A percentile compares a stretch with the other conserved stretches of the same genome.
phyloP scores from a whole-genome alignment of 371 early-diverging fungal species.

The Rhizopus arrhizus region DNA sequence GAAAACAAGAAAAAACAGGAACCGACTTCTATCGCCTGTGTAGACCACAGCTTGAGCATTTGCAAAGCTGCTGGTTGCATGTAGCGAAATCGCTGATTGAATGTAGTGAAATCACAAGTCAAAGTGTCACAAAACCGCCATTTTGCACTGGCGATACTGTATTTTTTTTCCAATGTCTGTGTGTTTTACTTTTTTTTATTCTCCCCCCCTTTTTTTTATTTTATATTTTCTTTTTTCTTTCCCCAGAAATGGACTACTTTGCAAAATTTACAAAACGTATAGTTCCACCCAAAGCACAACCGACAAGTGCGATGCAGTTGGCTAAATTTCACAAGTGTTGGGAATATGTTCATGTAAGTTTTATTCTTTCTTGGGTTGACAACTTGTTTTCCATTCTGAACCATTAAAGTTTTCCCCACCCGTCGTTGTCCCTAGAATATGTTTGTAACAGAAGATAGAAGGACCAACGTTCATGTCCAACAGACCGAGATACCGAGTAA shows the following conservation, averaged over 20 bases:
- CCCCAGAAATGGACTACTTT: conserved; percentile 63
- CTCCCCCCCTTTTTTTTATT: background rate
- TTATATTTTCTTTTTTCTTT: background rate
- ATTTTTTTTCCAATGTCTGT: background rate
- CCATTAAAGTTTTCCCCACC: background rate
- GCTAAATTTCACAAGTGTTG: conserved; percentile 79
- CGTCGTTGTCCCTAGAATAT: conserved; percentile 48
- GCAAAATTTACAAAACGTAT: conserved; percentile 68
- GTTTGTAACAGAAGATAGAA: conserved; percentile 60
- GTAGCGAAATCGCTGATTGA: too few relatives aligned
- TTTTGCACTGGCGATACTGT: background rate
- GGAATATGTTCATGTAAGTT: conserved; percentile 68
- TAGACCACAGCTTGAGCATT: too few relatives aligned
- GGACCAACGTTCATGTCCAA: conserved; percentile 59
- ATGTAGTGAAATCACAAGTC: too few relatives aligned
- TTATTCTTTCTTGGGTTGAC: background rate
- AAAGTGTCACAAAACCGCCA: too few relatives aligned
- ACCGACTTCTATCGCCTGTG: too few relatives aligned
- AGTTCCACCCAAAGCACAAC: conserved; percentile 63
- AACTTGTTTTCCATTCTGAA: background rate
- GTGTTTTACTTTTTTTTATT: too few relatives aligned
- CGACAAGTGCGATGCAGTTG: conserved; percentile 68
- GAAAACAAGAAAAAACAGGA: too few relatives aligned
- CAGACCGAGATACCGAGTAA: conserved; percentile 81
- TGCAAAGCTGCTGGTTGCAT: too few relatives aligned